Evolutionary conservation across 805 yeast species (phyloP).

Genomic region (Candida vartiovaarae): DNA sequence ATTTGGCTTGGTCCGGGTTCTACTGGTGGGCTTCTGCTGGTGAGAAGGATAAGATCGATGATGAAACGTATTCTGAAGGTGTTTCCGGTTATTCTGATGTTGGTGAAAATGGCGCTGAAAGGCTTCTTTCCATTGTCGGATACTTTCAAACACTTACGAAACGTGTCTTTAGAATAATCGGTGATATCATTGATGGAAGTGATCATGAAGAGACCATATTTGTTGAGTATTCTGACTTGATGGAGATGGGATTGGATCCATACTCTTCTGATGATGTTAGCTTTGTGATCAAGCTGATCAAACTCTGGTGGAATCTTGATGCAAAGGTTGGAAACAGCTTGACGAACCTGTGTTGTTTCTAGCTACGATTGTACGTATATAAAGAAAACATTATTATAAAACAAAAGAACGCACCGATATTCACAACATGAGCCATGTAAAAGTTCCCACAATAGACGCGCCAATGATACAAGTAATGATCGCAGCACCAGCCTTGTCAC

Average conservation of each 20-base stretch:
- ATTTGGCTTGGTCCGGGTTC: conserved; percentile 60
- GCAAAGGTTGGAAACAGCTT: conserved; percentile 34
- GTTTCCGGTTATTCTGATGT: conserved; percentile 13
- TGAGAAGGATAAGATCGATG: conserved; percentile 37
- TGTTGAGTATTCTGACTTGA: conserved; percentile 39
- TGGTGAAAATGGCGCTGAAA: conserved; percentile 18
- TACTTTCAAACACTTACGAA: conserved; percentile 45
- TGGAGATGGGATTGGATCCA: conserved; percentile 56
- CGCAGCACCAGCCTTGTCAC: conserved; percentile 61
- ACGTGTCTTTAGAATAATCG: conserved; percentile 32
- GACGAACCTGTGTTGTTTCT: conserved; percentile 28
- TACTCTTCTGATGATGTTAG: conserved; percentile 37
- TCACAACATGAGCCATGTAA: conserved; percentile 33
- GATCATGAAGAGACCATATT: conserved; percentile 12
- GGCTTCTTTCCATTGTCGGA: conserved; percentile 33
- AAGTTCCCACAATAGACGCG: conserved; percentile 30
- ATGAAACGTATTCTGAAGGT: conserved; percentile 34
- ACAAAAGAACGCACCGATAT: neutral
- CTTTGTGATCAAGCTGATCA: conserved; percentile 36
- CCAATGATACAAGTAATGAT: conserved; percentile 52
- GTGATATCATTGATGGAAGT: conserved; percentile 23
- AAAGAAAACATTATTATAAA: neutral
- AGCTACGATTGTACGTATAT: neutral
- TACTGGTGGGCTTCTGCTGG: conserved; percentile 91
- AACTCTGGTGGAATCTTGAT: conserved; percentile 40